Evolutionary conservation across 352 stramenopile genomes (phyloP).

Genomic region (Paralagenidium karlingii): DNA sequence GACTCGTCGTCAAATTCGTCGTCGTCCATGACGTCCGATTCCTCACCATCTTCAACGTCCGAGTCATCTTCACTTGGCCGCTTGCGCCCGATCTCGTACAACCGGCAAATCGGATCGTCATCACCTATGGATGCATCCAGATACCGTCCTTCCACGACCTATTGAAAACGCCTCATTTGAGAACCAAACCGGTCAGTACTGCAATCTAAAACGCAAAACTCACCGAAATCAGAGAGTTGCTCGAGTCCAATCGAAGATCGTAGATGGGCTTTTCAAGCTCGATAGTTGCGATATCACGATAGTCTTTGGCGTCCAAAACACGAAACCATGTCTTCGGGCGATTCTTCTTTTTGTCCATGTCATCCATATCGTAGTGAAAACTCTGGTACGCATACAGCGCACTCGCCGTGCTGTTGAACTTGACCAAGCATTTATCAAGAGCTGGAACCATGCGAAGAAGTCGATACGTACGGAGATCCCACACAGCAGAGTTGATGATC

Average conservation of each 20-base stretch:
- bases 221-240: conserved; percentile 42
- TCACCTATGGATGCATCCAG: conserved; percentile 34
- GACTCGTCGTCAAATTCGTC: conserved; percentile 72
- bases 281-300: conserved; percentile 74
- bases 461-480: conserved; percentile 77
- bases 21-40: conserved; percentile 57
- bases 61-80: conserved; percentile 80
- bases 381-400: conserved; percentile 65
- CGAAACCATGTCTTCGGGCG: conserved; percentile 80
- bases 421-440: conserved; percentile 74
- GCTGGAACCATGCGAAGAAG: conserved; percentile 76
- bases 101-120: conserved; percentile 62
- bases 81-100: conserved; percentile 83
- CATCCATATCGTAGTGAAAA: conserved; percentile 24
- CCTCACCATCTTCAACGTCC: conserved; percentile 67
- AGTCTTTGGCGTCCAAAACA: conserved; percentile 69
- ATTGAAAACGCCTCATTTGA: not conserved
- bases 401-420: conserved; percentile 51
- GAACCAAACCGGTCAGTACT: conserved; percentile 2
- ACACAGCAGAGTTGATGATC: conserved; percentile 83
- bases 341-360: conserved; percentile 31
- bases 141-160: conserved; percentile 68
- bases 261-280: conserved; percentile 70
- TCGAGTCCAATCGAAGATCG: conserved; percentile 47
- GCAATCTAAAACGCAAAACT: conserved; percentile 8